Base-by-base conservation (phyloP, 768 basidiomycete genomes). In the Amanita phalloides region DNA sequence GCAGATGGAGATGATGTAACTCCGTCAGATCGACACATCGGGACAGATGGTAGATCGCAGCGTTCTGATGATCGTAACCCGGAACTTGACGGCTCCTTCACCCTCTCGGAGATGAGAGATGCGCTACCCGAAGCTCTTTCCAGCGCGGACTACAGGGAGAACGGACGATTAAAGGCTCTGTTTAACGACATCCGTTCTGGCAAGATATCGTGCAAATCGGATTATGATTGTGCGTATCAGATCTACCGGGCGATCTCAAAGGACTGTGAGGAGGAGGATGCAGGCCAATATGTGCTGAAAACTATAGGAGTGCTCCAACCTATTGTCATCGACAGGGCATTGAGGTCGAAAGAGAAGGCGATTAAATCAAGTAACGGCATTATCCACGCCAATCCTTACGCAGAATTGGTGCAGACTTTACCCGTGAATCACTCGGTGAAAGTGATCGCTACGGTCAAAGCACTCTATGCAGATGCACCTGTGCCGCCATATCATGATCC, bases 361-460 rank as follows among this genome's bases (percentile, higher is more conserved):
- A 2, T 32, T 48, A 6, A 9, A 17, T 6, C 36, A 11, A 23
- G 17, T 20, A 30, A 35, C 0, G 21, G 21, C 10, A 23, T 33
- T 4, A 37, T 23, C 9, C 20, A 48, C 1, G 7, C 13, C 21
- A 54, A 58, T 20, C 44, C 43, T 9, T 48, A 39, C 38, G 8
- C 10, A 39, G 43, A n/a, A 32, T 36, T 64, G 17, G 52, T 60
- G 4, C 54, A 57, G 25, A 54, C 51, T 2, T 55, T 65, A 26
- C 37, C 58, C 0, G 51, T 49, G 3, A 48, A 54, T 2, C 60
- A 63, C 13, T 63, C 62, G 0, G 56, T 58, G 8, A 33, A 57
- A 6, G 63, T 65, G 48, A 62, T 65, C 23, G 53, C 55, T 3
- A 46, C 56, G 11, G 41, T 65, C 14, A 57, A 55, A 2, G 17